Base-by-base conservation (phyloP, 1,284 basidiomycete species). In the Puccinia horiana region DNA sequence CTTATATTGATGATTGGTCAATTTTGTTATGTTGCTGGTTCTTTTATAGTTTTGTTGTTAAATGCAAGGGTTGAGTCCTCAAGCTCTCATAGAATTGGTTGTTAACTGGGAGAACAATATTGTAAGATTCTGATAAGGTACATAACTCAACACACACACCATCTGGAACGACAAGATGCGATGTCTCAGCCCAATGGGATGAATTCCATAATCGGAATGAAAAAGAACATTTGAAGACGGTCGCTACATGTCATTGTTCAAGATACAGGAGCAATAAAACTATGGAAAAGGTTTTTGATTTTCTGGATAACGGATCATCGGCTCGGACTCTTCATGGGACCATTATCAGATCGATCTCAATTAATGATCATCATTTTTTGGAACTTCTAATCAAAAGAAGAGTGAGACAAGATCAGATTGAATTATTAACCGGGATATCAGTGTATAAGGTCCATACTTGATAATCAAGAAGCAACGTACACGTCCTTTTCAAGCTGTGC, bases 401-500 rank as follows among this genome's bases (percentile, higher is more conserved):
- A 40, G 35, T 29, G 6, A 65, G 20, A 65, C 9, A 2, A 65
- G 23, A 61, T 20, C 5, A 35, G 35, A 61, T 61, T 8, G 26
- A 61, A 26, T n/a, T 29, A 61, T 61, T 1, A 35, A 61, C 35
- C 58, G 16, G 1, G 35, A 35, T 61, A 14, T 9, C 11, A 8
- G 9, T 14, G 58, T n/a, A n/a, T 1, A 35, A 35, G 56, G 35
- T 4, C 4, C 26, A 16, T 35, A 35, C 52, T 14, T 54, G 29
- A 26, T 4, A 61, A 61, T 61, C 58, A 35, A 44, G 29, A 2
- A 16, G 40, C 2, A 42, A 47, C 75, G 4, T 77, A 79, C 77
- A 79, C 29, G 67, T 26, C 40, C 18, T 69, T 69, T 58, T 79
- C 77, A 26, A 79, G 65, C 52, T 79, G 44, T 26, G 49, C 47